Percentiles rank a stretch among this genome's conserved stretches.
Evolutionary conservation across 2,329 filamentous ascomycete genomes (phyloP).

Genomic region (Fusarium clavum): DNA sequence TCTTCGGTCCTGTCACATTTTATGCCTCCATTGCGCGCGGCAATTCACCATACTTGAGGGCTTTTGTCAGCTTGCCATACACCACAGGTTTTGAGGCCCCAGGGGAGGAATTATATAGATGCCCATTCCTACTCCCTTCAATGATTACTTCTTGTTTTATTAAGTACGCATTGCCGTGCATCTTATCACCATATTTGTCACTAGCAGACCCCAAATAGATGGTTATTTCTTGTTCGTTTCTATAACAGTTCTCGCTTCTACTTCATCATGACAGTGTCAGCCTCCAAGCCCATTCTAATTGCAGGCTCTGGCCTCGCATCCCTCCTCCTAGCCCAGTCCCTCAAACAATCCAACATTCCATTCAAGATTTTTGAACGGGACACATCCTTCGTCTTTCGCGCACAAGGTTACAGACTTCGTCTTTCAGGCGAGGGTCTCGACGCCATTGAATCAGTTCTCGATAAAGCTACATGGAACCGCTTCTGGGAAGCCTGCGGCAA

Average conservation of each 20-base stretch:
- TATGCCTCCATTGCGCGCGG: not conserved
- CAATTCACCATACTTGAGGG: not conserved
- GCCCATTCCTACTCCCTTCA: too few species aligned
- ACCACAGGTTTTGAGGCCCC: too few species aligned
- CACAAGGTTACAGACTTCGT: slow-evolving; percentile 71
- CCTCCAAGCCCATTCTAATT: slow-evolving; percentile 55
- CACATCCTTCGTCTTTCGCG: slow-evolving; percentile 62
- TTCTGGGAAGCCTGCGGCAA: slow-evolving; percentile 71
- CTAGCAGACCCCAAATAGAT: not conserved
- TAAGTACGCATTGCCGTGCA: too few species aligned
- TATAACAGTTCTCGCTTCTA: not conserved
- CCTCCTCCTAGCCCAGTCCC: slow-evolving; percentile 58
- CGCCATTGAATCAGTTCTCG: slow-evolving; percentile 69
- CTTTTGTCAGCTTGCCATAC: not conserved
- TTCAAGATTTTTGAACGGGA: slow-evolving; percentile 70
- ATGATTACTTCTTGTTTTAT: too few species aligned
- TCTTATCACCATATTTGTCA: too few species aligned
- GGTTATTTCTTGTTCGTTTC: not conserved
- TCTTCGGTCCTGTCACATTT: not conserved
- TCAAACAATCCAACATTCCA: slow-evolving; percentile 56
- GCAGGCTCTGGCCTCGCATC: slow-evolving; percentile 59
- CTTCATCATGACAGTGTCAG: slow-evolving; percentile 21
- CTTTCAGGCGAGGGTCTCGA: slow-evolving; percentile 67
- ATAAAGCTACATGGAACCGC: slow-evolving; percentile 57
- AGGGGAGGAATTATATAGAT: not conserved